Evolutionary conservation across 257 asterid species (phyloP), one percentile per base, ranked within the genome.

Genomic region (Buddleja alternifolia): DNA sequence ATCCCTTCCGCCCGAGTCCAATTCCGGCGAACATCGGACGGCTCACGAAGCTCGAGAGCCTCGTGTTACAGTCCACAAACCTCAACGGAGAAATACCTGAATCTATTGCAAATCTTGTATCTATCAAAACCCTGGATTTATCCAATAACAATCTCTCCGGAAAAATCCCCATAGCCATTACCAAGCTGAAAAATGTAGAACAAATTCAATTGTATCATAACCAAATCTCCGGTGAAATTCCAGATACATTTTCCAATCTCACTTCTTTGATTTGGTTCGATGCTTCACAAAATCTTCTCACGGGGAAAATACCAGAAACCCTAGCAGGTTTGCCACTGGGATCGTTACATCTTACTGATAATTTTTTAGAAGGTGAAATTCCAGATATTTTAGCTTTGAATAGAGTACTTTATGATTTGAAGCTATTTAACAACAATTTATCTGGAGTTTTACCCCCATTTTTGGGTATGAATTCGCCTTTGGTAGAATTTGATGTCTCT

Each of bases 391-490:
- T 92, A 41, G 80, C 84, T 23, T 53, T 25, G 4, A 90, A 81
- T 60, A 77, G 80, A 8, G 80, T 73, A 12, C 84, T 92, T n/a
- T 17, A 0, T 5, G 67, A 73, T 51, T 83, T 92, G 16, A 74
- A 68, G 77, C 73, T 93, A 14, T 93, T 86, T 69, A 86, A 86
- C 32, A 93, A 93, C 84, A 77, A 64, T 0, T 62, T 93, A 20
- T 81, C 91, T 0, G 98, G 97, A 4, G 24, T 62, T 24, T 53
- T 90, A 4, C 97, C 98, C 2, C 61, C 20, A 29, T 72, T 40
- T 50, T 66, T 93, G 73, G 98, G 98, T 6, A 37, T 76, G 81
- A 78, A 82, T 52, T 90, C 98, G n/a, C 85, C 75, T 55, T 75
- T 93, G 82, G 74, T 3, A 10, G 83, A 74, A 15, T 73, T 93